A percentile compares a stretch with the other conserved stretches of the same genome.
phyloP scores from a whole-genome alignment of 2,329 filamentous ascomycete species.

The Ophiobolus disseminans region DNA sequence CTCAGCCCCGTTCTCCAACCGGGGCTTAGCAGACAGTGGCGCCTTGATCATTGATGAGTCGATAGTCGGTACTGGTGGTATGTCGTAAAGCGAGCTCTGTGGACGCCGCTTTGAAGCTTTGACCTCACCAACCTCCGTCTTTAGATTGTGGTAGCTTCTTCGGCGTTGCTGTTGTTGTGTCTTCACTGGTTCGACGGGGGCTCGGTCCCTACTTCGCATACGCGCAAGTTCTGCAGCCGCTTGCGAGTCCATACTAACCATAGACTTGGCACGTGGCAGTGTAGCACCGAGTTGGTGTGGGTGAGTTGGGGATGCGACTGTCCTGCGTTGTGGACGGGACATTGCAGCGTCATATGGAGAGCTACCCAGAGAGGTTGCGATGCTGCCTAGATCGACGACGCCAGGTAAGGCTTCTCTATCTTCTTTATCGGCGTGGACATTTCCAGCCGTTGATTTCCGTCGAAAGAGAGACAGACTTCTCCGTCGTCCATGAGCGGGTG shows the following conservation, averaged over 20 bases:
- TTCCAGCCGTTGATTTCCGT: slow-evolving; percentile 33
- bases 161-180: slow-evolving; percentile 25
- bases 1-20: slow-evolving; percentile 8
- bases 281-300: slow-evolving; percentile 44
- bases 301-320: slow-evolving; percentile 36
- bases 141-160: slow-evolving; percentile 36
- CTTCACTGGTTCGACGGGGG: slow-evolving; percentile 23
- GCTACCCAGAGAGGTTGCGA: slow-evolving; percentile 50
- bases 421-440: slow-evolving; percentile 23
- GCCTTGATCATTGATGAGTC: slow-evolving; percentile 17
- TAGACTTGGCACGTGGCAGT: slow-evolving; percentile 38
- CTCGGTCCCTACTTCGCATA: slow-evolving; percentile 45
- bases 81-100: slow-evolving; percentile 23
- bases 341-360: slow-evolving; percentile 55
- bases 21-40: slow-evolving; percentile 12
- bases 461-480: slow-evolving; percentile 42
- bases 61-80: slow-evolving; percentile 37
- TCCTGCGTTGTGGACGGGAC: slow-evolving; percentile 20
- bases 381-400: slow-evolving; percentile 51
- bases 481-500: slow-evolving; percentile 29
- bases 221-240: slow-evolving; percentile 47
- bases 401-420: slow-evolving; percentile 26
- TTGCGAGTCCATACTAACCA: slow-evolving; percentile 44
- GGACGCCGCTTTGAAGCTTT: slow-evolving; percentile 23
- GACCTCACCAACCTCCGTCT: slow-evolving; percentile 32